Evolutionary conservation across 2,329 filamentous ascomycete species (phyloP).

Genomic region (Amylocarpus encephaloides): DNA sequence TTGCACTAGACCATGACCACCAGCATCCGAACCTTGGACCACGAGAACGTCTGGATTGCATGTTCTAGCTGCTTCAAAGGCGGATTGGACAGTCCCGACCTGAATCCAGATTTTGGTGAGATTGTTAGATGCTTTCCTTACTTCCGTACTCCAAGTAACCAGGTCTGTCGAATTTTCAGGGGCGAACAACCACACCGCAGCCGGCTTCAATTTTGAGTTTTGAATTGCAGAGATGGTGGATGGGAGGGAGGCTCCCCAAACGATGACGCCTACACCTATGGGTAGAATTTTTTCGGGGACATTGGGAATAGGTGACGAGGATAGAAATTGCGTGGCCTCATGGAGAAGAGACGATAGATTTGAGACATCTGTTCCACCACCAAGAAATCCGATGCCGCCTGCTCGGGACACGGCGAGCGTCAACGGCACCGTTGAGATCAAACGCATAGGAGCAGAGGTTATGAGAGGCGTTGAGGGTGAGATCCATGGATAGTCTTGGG

Average conservation of each 20-base stretch:
- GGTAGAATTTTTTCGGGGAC: constrained; percentile 28
- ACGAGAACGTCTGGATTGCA: constrained; percentile 26
- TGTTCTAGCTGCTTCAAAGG: constrained; percentile 12
- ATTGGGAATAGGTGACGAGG: constrained; percentile 3
- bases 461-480: background rate
- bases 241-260: constrained; percentile 5
- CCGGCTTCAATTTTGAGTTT: background rate
- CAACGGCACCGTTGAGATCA: constrained; percentile 56
- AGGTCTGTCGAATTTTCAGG: constrained; percentile 4
- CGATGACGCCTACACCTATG: constrained; percentile 39
- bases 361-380: constrained; percentile 31
- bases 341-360: constrained; percentile 24
- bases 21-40: constrained; percentile 29
- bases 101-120: constrained; percentile 26
- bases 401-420: constrained; percentile 53
- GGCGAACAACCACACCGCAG: constrained; percentile 2
- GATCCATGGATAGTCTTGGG: background rate
- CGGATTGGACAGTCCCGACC: constrained; percentile 19
- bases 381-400: constrained; percentile 43
- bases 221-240: background rate
- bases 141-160: constrained; percentile 8
- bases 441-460: constrained; percentile 40
- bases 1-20: constrained; percentile 26
- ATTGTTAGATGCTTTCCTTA: constrained; percentile 5
- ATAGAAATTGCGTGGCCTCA: constrained; percentile 18